Base-by-base conservation (phyloP, 805 yeast genomes). In the Wickerhamiella kurtzmanii region DNA sequence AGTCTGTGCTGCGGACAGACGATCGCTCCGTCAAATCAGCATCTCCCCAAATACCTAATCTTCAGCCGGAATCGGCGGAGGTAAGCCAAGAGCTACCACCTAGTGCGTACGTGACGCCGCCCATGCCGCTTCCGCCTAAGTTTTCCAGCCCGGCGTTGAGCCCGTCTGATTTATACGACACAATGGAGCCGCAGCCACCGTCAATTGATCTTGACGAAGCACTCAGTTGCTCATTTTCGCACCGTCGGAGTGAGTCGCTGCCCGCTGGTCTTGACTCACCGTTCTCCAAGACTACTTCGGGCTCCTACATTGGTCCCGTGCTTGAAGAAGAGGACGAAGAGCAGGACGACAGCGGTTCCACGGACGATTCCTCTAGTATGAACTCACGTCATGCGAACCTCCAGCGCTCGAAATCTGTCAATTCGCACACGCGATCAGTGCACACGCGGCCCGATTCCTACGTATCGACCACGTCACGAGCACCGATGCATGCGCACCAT, bases 121-220 rank as follows among this genome's bases (percentile, higher is more conserved):
- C 41, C 8, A 38, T 21, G 36, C 38, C 45, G 40, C 48, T 18
- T 35, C 43, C 28, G 37, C 47, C 47, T 13, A 41, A 20, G 41
- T 19, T 22, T n/a, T 22, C 43, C 6, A 41, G 44, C 28, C 51
- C 48, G 6, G 22, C 32, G 6, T 16, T 36, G 35, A 47, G 48
- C 3, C 52, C 52, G 16, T 44, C 51, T 2, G 42, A 35, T 35
- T 45, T 46, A 2, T 48, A 43, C 35, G 53, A 50, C 22, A 37
- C 39, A 5, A 16, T 41, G 9, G 48, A 41, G 25, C 42, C 45
- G 2, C 46, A 42, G 51, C 54, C 46, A 38, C 55, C 47, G n/a
- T 35, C 43, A 6, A 57, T 57, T 36, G 59, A 56, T 35, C 48
- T 57, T 2, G 53, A 57, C 43, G 60, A 53, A 42, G 60, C 60